phyloP scores from a whole-genome alignment of 495 filamentous ascomycete genomes.

The Talaromyces trachyspermus region DNA sequence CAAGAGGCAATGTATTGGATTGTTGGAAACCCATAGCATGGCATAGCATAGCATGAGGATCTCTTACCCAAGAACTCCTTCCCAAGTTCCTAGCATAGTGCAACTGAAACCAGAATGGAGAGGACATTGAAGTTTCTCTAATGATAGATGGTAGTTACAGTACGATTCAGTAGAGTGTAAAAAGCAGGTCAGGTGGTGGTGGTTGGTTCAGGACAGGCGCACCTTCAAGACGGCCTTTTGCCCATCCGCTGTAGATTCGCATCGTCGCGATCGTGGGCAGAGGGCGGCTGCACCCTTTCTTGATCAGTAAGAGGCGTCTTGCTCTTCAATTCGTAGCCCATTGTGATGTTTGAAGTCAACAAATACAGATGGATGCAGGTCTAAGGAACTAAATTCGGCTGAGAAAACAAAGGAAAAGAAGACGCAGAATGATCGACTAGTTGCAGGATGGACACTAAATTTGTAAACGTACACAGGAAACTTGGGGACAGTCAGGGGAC shows the following conservation, averaged over 20 bases:
- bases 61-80: conserved; percentile 23
- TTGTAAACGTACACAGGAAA: conserved; percentile 1
- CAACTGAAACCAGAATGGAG: conserved; percentile 30
- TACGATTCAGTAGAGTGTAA: conserved; percentile 1
- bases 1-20: too few species aligned
- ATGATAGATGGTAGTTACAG: background rate
- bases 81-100: conserved; percentile 33
- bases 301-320: conserved; percentile 9
- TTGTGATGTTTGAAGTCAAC: conserved; percentile 2
- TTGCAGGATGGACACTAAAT: conserved; percentile 1
- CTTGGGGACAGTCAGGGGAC: background rate
- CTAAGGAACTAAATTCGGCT: conserved; percentile 1
- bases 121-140: conserved; percentile 27
- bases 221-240: conserved; percentile 38
- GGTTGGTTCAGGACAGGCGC: background rate
- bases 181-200: background rate
- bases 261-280: conserved; percentile 23
- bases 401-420: conserved; percentile 4
- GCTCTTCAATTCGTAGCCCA: conserved; percentile 17
- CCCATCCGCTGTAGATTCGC: conserved; percentile 28
- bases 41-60: conserved; percentile 3
- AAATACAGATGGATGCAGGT: conserved; percentile 1
- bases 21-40: conserved; percentile 1
- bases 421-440: background rate
- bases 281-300: background rate